phyloP scores from a whole-genome alignment of 768 basidiomycete genomes.

The Tylopilus rubrobrunneus region DNA sequence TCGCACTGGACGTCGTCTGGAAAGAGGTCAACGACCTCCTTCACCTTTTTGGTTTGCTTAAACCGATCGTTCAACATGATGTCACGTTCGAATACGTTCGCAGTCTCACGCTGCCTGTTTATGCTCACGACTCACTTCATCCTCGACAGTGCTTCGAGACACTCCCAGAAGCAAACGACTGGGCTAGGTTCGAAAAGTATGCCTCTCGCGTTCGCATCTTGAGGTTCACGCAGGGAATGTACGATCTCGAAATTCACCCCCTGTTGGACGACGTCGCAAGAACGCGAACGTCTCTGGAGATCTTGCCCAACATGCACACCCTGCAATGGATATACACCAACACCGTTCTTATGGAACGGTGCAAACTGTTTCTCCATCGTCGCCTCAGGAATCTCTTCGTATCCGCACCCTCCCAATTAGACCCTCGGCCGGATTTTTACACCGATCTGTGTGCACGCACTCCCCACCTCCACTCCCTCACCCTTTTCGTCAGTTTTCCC shows the following conservation, averaged over 20 bases:
- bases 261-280: constrained; percentile 51
- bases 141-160: constrained; percentile 37
- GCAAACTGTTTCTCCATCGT: constrained; percentile 56
- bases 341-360: constrained; percentile 30
- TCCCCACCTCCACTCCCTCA: constrained; percentile 45
- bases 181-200: constrained; percentile 54
- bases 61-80: constrained; percentile 35
- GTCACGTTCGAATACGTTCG: constrained; percentile 22
- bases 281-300: constrained; percentile 47
- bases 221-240: constrained; percentile 11
- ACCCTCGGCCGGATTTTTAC: constrained; percentile 22
- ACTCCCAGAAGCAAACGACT: constrained; percentile 45
- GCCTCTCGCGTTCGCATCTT: constrained; percentile 46
- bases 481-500: constrained; percentile 42
- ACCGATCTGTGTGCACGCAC: constrained; percentile 45
- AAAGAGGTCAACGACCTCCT: constrained; percentile 44
- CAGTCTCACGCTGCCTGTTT: background rate
- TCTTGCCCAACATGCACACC: constrained; percentile 52
- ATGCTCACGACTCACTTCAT: background rate
- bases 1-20: constrained; percentile 59
- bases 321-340: constrained; percentile 43
- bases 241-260: constrained; percentile 14
- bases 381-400: constrained; percentile 40
- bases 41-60: constrained; percentile 46
- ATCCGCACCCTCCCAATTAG: constrained; percentile 24